Percentiles rank a stretch among this genome's conserved stretches.
phyloP scores from a whole-genome alignment of 2,329 filamentous ascomycete species.

The Aureobasidium sp. region DNA sequence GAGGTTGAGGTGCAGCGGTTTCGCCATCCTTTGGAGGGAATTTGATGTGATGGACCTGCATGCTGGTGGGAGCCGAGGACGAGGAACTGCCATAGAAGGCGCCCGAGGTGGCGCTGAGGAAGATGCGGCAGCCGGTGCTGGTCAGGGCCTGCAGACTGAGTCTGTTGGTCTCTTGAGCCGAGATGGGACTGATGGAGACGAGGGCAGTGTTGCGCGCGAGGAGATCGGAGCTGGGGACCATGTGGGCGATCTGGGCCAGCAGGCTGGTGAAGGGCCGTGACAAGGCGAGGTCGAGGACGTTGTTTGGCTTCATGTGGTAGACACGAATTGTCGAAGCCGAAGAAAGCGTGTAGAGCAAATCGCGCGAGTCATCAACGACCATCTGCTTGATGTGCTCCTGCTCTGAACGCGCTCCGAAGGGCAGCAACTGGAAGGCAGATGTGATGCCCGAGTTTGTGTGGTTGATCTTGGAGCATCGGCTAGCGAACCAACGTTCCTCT shows the following conservation, averaged over 20 bases:
- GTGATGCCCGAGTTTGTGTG: constrained; percentile 71
- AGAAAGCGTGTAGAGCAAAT: constrained; percentile 85
- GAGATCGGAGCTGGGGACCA: constrained; percentile 66
- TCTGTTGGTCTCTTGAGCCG: constrained; percentile 69
- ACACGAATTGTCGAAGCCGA: constrained; percentile 82
- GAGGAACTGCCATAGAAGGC: constrained; percentile 56
- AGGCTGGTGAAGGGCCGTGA: constrained; percentile 48
- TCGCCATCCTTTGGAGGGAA: constrained; percentile 61
- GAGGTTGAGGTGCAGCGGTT: constrained; percentile 20
- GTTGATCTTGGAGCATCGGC: constrained; percentile 78
- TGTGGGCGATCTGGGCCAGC: constrained; percentile 71
- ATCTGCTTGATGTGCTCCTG: constrained; percentile 67
- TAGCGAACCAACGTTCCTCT: constrained; percentile 94
- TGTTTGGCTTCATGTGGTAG: constrained; percentile 69
- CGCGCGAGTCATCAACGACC: constrained; percentile 79
- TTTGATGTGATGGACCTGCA: constrained; percentile 96
- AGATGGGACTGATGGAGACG: constrained; percentile 78
- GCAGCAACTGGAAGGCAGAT: constrained; percentile 47
- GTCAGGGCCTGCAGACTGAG: constrained; percentile 87
- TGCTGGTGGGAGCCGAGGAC: constrained; percentile 70
- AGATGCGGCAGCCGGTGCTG: constrained; percentile 82
- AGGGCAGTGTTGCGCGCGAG: constrained; percentile 62
- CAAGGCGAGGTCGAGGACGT: constrained; percentile 48
- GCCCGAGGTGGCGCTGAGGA: constrained; percentile 81
- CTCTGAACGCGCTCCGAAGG: constrained; percentile 24